These are phyloP conservation scores for Coccomyxa subellipsoidea DNA, from an alignment of 163 green algal species.

Conservation along the genomic window DNA sequence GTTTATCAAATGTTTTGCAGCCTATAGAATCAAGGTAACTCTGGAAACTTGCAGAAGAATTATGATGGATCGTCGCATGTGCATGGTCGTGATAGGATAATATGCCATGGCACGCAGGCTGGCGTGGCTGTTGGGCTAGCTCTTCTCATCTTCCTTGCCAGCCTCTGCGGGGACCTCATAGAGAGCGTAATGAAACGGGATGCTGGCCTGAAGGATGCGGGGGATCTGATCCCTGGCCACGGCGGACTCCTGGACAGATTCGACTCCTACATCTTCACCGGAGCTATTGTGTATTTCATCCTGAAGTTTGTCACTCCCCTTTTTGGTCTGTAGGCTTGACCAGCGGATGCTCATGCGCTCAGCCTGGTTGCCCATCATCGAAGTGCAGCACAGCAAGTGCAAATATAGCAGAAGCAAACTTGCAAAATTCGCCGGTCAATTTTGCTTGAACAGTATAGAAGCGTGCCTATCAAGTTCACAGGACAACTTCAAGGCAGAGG, in stretches of 20 bases:
- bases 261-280: constrained; percentile 98
- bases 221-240: constrained; percentile 95
- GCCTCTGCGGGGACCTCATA: constrained; percentile 95
- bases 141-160: constrained; percentile 77
- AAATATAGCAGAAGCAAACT: no score
- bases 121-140: not conserved
- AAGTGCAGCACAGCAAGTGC: no score
- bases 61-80: no score
- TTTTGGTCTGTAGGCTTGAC: constrained; percentile 22
- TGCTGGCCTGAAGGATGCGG: constrained; percentile 87
- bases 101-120: no score
- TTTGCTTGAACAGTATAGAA: no score
- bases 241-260: constrained; percentile 96
- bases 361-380: no score
- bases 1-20: no score
- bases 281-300: constrained; percentile 46
- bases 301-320: constrained; percentile 32
- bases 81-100: no score
- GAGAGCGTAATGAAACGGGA: constrained; percentile 98
- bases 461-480: no score
- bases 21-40: no score
- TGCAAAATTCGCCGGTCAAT: no score
- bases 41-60: no score
- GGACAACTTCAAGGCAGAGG: not conserved
- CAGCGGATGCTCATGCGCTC: not conserved